Evolutionary conservation across 2,329 filamentous ascomycete genomes (phyloP).

Genomic region (Colletotrichum camelliae): DNA sequence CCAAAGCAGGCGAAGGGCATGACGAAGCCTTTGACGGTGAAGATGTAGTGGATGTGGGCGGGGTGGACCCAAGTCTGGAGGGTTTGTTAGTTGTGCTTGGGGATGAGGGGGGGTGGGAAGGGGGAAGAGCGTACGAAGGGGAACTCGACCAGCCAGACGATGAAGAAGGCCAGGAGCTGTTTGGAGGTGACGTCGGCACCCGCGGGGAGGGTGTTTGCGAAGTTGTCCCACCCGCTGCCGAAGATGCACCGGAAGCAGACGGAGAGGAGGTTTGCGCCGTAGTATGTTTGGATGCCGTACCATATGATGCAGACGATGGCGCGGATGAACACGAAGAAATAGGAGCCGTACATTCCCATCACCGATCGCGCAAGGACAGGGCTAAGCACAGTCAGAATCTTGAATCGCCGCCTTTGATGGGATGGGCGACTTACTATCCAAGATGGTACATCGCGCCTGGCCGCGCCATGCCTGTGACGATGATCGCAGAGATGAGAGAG

Average conservation of each 20-base stretch:
- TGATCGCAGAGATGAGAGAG: constrained; percentile 26
- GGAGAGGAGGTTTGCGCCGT: constrained; percentile 27
- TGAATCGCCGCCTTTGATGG: rapidly evolving
- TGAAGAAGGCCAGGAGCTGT: constrained; percentile 41
- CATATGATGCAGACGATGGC: constrained; percentile 36
- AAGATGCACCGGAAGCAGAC: constrained; percentile 37
- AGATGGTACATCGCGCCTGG: constrained; percentile 31
- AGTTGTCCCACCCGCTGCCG: constrained; percentile 34
- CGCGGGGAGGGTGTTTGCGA: constrained; percentile 34
- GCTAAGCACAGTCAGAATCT: constrained; percentile 6
- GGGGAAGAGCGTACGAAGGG: constrained; percentile 33
- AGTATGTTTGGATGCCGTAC: constrained; percentile 30
- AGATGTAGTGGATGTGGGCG: constrained; percentile 37
- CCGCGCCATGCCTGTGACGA: constrained; percentile 31
- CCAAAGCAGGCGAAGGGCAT: constrained; percentile 40
- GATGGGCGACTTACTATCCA: constrained; percentile 26
- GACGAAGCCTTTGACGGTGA: constrained; percentile 38
- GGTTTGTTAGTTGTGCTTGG: background rate
- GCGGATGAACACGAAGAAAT: constrained; percentile 42
- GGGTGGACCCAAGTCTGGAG: constrained; percentile 37
- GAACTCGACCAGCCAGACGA: constrained; percentile 42
- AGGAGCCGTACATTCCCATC: constrained; percentile 48
- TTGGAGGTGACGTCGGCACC: constrained; percentile 37
- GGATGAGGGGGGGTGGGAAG: rapidly evolving
- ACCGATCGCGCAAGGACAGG: constrained; percentile 41